phyloP scores from a whole-genome alignment of 805 yeast species.

The Cyberlindnera euphorbiae region DNA sequence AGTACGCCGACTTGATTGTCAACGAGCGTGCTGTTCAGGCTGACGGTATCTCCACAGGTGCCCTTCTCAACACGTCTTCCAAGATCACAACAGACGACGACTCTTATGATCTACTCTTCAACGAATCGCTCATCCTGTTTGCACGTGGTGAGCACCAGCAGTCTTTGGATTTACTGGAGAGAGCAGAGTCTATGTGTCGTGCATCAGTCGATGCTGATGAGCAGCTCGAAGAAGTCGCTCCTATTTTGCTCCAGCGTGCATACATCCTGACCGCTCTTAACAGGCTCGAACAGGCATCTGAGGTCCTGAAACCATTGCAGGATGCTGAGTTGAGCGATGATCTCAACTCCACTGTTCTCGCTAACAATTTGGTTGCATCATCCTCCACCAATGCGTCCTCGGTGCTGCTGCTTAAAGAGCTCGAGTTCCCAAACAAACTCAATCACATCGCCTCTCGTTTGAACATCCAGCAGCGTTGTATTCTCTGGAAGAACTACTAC shows the following conservation, averaged over 20 bases:
- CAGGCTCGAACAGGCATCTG: conserved; percentile 31
- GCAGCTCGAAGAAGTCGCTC: conserved; percentile 45
- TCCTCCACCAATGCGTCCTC: conserved; percentile 2
- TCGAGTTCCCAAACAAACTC: conserved; percentile 25
- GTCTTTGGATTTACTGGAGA: conserved; percentile 39
- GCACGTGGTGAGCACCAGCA: conserved; percentile 36
- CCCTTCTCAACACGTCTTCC: conserved; percentile 16
- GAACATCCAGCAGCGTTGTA: conserved; percentile 17
- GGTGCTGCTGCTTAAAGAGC: conserved; percentile 30
- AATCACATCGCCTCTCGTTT: conserved; percentile 20
- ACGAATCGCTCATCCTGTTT: conserved; percentile 53
- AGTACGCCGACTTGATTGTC: conserved; percentile 50
- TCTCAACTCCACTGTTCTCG: conserved; percentile 26
- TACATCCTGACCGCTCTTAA: conserved; percentile 45
- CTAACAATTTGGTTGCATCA: conserved; percentile 27
- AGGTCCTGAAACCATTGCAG: conserved; percentile 32
- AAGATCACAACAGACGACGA: conserved; percentile 16
- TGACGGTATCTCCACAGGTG: conserved; percentile 30
- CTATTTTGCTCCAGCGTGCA: conserved; percentile 58
- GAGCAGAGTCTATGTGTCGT: conserved; percentile 40
- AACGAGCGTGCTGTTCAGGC: conserved; percentile 68
- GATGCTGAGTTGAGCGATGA: conserved; percentile 22
- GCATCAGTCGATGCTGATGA: conserved; percentile 34
- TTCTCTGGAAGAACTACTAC: conserved; percentile 20
- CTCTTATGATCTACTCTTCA: conserved; percentile 61